These are phyloP conservation scores for Fraxinus platypoda DNA, from an alignment of 305 asterid species.

Conservation along the genomic window DNA sequence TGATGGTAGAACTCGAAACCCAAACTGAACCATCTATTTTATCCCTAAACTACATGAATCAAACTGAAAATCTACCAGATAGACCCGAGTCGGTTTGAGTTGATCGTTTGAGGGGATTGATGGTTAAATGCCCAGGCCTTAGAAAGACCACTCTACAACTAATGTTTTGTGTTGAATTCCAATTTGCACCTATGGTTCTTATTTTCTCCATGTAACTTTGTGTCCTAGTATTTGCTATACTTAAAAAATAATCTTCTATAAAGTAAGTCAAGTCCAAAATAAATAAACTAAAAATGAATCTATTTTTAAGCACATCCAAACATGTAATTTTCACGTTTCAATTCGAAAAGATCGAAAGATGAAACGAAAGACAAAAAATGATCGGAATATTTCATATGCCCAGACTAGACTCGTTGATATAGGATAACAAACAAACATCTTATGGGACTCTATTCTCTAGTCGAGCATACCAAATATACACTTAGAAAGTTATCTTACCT, in stretches of 20 bases:
- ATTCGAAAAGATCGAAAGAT: neutral
- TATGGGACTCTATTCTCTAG: neutral
- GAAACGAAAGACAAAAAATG: neutral
- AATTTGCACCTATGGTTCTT: neutral
- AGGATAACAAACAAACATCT: neutral
- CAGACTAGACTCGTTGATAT: neutral
- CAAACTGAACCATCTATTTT: neutral
- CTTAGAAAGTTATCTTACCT: neutral
- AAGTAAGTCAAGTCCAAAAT: neutral
- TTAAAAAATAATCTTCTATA: neutral
- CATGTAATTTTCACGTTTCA: neutral
- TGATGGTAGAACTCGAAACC: neutral
- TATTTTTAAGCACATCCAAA: neutral
- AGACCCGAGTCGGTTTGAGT: neutral
- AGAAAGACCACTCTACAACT: neutral
- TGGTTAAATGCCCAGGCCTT: neutral
- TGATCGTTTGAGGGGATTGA: neutral
- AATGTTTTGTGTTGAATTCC: neutral
- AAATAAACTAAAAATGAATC: neutral
- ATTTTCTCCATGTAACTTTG: neutral
- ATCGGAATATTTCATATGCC: neutral
- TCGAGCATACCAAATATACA: neutral
- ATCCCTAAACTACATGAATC: neutral
- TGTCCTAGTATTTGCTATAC: neutral
- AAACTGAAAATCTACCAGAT: neutral